Conservation (phyloP, 2,329 filamentous ascomycete species). For the Knoxdaviesia proteae region DNA sequence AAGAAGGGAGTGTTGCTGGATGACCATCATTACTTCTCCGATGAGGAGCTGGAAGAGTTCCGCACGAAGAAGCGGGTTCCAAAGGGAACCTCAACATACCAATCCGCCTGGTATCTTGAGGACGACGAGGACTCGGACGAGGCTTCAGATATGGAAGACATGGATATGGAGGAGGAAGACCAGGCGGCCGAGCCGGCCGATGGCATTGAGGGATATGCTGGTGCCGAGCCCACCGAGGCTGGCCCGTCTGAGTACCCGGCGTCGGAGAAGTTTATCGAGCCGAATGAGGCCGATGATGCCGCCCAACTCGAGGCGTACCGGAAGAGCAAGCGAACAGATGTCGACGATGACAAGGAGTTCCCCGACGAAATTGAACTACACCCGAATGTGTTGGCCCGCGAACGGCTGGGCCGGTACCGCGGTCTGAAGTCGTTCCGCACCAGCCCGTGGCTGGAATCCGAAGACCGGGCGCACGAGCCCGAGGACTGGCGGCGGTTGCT, state of each 20-base stretch:
- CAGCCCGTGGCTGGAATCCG: slow-evolving; percentile 72
- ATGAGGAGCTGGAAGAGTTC: slow-evolving; percentile 48
- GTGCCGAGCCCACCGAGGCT: slow-evolving; percentile 50
- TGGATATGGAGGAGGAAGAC: slow-evolving; percentile 38
- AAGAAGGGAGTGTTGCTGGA: slow-evolving; percentile 84
- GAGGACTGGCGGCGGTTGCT: slow-evolving; percentile 76
- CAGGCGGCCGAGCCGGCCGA: slow-evolving; percentile 54
- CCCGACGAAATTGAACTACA: slow-evolving; percentile 93
- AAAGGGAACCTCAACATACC: slow-evolving; percentile 81
- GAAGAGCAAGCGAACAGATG: slow-evolving; percentile 55
- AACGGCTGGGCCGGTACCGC: slow-evolving; percentile 69
- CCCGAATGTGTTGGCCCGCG: slow-evolving; percentile 66
- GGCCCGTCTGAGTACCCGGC: slow-evolving; percentile 79
- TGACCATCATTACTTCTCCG: slow-evolving; percentile 94
- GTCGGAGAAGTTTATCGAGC: slow-evolving; percentile 76
- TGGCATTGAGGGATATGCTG: slow-evolving; percentile 50
- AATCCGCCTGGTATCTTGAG: slow-evolving; percentile 79
- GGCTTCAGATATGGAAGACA: slow-evolving; percentile 52
- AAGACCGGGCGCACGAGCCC: slow-evolving; percentile 72
- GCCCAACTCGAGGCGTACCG: slow-evolving; percentile 68
- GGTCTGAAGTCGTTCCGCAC: slow-evolving; percentile 81
- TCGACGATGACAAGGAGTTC: slow-evolving; percentile 80
- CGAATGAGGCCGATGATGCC: slow-evolving; percentile 62
- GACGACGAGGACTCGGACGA: slow-evolving; percentile 63
- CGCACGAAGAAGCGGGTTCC: slow-evolving; percentile 55